These are phyloP conservation scores for Aureobasidium sp. DNA, from an alignment of 2,329 filamentous ascomycete genomes.

Conservation along the genomic window DNA sequence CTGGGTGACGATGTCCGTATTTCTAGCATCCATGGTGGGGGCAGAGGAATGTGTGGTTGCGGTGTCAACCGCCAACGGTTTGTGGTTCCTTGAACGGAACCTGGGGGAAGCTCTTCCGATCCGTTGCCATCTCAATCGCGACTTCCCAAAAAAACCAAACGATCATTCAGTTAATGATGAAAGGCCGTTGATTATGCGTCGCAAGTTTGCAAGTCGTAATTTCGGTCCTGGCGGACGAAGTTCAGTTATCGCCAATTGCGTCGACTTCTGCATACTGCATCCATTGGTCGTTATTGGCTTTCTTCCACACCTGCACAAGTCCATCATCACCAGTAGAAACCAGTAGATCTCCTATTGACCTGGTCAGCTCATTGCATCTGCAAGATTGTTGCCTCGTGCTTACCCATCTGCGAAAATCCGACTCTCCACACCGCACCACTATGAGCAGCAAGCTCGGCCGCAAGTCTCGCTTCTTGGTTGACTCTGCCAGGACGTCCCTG, in stretches of 20 bases:
- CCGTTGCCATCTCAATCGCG: slow-evolving; percentile 1
- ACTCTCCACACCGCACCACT: slow-evolving; percentile 69
- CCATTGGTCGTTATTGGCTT: slow-evolving; percentile 42
- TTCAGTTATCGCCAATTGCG: slow-evolving; percentile 21
- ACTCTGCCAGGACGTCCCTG: slow-evolving; percentile 57
- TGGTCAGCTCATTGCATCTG: slow-evolving; percentile 25
- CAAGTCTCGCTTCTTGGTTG: slow-evolving; percentile 54
- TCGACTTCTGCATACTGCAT: slow-evolving; percentile 44
- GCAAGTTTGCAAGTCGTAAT: not conserved
- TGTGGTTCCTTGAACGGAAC: not conserved
- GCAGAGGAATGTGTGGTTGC: slow-evolving; percentile 13
- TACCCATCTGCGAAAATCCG: slow-evolving; percentile 51
- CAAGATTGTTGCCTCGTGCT: slow-evolving; percentile 16
- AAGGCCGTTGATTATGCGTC: not conserved
- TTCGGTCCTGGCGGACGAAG: not conserved
- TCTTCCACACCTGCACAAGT: slow-evolving; percentile 46
- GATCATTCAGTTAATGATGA: not conserved
- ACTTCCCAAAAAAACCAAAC: not conserved
- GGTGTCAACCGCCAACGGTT: slow-evolving; percentile 8
- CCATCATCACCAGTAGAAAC: slow-evolving; percentile 73
- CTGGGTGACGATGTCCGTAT: slow-evolving; percentile 1
- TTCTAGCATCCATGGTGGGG: slow-evolving; percentile 2
- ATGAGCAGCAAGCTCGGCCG: slow-evolving; percentile 61
- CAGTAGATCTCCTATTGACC: slow-evolving; percentile 60
- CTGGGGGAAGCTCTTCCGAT: not conserved